Conservation (phyloP, 305 asterid species). For the Fraxinus sp. region DNA sequence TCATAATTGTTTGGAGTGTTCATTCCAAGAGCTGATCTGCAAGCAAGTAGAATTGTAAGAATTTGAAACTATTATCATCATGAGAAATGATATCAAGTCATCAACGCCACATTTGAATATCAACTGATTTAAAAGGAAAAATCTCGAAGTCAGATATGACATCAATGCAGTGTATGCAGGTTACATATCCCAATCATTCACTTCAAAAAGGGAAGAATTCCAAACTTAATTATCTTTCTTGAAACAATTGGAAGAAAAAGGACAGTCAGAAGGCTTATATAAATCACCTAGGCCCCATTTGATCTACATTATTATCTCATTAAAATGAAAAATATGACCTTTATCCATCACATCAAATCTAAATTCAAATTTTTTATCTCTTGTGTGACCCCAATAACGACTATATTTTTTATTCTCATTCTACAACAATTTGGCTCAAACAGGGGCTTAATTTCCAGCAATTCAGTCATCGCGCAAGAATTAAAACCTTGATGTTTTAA, state of each 20-base stretch:
- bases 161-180: not conserved
- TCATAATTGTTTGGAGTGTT: conserved; percentile 42
- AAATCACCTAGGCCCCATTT: not conserved
- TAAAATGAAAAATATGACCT: too few species aligned
- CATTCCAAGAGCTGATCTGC: conserved; percentile 53
- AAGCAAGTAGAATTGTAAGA: conserved; percentile 20
- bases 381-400: too few species aligned
- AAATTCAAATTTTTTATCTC: too few species aligned
- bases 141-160: conserved; percentile 3
- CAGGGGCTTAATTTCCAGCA: not conserved
- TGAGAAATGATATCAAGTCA: not conserved
- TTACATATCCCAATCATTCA: not conserved
- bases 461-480: not conserved
- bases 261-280: not conserved
- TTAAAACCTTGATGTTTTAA: not conserved
- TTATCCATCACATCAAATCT: too few species aligned
- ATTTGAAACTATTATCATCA: conserved; percentile 6
- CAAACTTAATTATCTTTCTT: conserved; percentile 1
- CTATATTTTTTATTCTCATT: too few species aligned
- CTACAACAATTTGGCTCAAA: too few species aligned
- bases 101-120: not conserved
- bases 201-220: not conserved
- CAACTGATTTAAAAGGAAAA: conserved; percentile 1
- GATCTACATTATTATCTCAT: too few species aligned
- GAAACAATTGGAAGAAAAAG: conserved; percentile 16